Percentiles rank a stretch among this genome's conserved stretches.
These are phyloP conservation scores for Echium plantagineum DNA, from an alignment of 257 asterid species.

Conservation along the genomic window DNA sequence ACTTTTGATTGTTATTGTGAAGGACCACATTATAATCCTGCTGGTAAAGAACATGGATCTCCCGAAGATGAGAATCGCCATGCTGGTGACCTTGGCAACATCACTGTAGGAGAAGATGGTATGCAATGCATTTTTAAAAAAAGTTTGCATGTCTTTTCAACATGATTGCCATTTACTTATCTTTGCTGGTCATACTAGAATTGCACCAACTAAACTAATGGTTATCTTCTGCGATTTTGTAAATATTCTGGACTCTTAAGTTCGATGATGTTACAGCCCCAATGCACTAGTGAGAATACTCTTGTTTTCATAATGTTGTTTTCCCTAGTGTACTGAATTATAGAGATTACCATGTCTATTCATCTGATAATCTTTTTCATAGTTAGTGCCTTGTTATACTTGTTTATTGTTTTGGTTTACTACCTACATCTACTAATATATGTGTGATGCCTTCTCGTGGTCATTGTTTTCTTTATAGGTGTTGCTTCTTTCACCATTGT, in stretches of 20 bases:
- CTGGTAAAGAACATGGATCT: constrained; percentile 78
- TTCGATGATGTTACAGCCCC: neutral
- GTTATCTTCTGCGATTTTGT: neutral
- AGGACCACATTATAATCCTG: constrained; percentile 96
- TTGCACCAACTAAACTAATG: neutral
- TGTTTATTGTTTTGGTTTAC: neutral
- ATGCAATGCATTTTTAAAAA: constrained; percentile 1
- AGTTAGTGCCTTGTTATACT: neutral
- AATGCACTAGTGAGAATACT: neutral
- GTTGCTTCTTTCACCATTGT: constrained; percentile 47
- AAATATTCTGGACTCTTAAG: neutral
- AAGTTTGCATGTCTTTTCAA: neutral
- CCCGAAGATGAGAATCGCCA: constrained; percentile 83
- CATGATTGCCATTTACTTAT: neutral
- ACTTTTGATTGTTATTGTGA: constrained; percentile 6
- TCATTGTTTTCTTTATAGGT: constrained; percentile 33
- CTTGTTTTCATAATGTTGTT: neutral
- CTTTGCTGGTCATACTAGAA: neutral
- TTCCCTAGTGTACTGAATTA: neutral
- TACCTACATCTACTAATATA: neutral
- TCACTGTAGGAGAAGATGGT: constrained; percentile 82
- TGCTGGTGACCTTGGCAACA: constrained; percentile 98
- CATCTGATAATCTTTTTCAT: neutral
- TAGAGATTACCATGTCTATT: neutral
- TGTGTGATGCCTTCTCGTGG: neutral